phyloP scores from a whole-genome alignment of 139 green algal species.

The Eudorina sp. region DNA sequence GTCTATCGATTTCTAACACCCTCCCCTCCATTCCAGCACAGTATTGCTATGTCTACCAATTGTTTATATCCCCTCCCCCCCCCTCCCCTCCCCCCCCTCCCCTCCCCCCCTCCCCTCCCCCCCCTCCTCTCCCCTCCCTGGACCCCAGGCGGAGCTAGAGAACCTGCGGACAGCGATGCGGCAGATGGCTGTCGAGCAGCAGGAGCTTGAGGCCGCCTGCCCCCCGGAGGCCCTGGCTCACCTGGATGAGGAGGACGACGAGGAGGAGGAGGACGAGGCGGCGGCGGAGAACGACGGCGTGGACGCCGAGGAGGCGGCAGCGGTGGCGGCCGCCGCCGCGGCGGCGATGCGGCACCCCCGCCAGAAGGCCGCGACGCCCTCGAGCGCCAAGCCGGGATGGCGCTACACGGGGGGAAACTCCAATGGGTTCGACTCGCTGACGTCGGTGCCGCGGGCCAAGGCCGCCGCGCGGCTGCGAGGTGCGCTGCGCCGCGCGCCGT shows the following conservation, averaged over 20 bases:
- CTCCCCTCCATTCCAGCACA: too few species aligned
- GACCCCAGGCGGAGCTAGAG: conserved; percentile 35
- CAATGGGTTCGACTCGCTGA: background rate
- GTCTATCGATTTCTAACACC: too few species aligned
- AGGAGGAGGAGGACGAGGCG: background rate
- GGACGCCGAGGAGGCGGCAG: conserved; percentile 1
- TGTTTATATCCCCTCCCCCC: too few species aligned
- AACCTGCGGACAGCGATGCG: conserved; percentile 20
- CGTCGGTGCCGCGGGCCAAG: background rate
- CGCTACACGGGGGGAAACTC: background rate
- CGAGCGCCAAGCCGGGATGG: background rate
- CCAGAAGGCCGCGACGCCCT: background rate
- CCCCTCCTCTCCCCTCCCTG: too few species aligned
- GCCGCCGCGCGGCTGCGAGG: background rate
- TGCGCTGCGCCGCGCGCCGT: too few species aligned
- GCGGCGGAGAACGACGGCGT: background rate
- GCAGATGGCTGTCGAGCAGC: conserved; percentile 20
- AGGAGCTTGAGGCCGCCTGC: background rate
- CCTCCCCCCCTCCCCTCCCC: too few species aligned
- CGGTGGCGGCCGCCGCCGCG: background rate
- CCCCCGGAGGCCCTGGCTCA: background rate
- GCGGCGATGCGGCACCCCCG: background rate
- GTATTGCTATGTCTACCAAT: too few species aligned
- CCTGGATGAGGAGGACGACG: background rate
- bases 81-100: too few species aligned